Evolutionary conservation across 73 alveolate genomes (phyloP), one percentile per base, ranked within the genome.

Genomic region (Paramecium tetraurelia): DNA sequence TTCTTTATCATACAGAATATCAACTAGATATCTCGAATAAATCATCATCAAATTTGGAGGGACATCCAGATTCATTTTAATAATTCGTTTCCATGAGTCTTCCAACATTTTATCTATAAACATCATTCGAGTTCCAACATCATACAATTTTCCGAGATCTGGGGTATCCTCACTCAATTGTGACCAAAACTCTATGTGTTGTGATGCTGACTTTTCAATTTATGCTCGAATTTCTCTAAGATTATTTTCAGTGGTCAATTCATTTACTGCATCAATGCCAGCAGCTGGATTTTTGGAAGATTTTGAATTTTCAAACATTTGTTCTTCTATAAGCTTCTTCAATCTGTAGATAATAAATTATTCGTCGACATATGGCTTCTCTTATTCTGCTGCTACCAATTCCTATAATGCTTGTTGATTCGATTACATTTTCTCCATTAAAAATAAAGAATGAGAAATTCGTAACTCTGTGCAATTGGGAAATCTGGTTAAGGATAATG

Each of bases 121-220:
- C 50, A 83, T 89, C 77, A 89, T 89, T 50, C 87, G 41, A 24
- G 70, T 70, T 71, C 94, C 94, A 22, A 89, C 72, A 22, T 89
- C 92, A 89, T 83, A 70, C 29, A 89, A 69, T 43, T 89, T 89
- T 24, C 94, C 94, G 1, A 89, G 48, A 71, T 89, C 94, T 21
- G 94, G 94, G 21, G 70, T 40, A 48, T 89, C 94, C 31, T 89
- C 94, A 69, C 94, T 89, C 16, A 89, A 83, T 46, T 89, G 20
- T 7, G 94, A 89, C 94, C 94, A 89, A 50, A 89, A 89, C 29
- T 89, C 94, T 1, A 89, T 70, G 27, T 89, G 94, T 29, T 58
- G 27, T 6, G 94, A 70, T 1, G 94, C 75, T 44, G 92, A 70
- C 40, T 89, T 89, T 69, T 89, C 94, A 9, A 89, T 89, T 2